These are phyloP conservation scores for Podospora fimiseda DNA, from an alignment of 495 filamentous ascomycete species.

Conservation along the genomic window DNA sequence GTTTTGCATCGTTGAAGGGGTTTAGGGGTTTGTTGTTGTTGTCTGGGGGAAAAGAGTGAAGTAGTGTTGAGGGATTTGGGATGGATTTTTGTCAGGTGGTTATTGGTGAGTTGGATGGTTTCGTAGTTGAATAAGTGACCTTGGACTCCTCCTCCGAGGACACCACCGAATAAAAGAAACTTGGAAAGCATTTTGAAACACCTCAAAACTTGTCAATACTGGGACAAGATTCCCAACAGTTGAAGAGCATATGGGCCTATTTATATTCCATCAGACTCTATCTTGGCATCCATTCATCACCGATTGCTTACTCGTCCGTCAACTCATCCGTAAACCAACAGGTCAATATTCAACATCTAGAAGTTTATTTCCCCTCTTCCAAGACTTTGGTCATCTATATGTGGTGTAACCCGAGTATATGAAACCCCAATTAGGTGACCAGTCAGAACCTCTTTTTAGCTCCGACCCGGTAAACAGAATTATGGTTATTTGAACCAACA, in stretches of 20 bases:
- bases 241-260: too few relatives aligned
- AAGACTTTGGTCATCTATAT: background rate
- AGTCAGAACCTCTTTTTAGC: background rate
- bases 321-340: too few relatives aligned
- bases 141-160: background rate
- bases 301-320: too few relatives aligned
- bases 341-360: too few relatives aligned
- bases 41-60: background rate
- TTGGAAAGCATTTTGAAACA: background rate
- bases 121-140: background rate
- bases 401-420: background rate
- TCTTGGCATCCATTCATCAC: too few relatives aligned
- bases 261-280: too few relatives aligned
- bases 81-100: background rate
- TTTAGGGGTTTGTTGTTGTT: background rate
- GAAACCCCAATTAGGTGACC: background rate
- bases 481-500: background rate
- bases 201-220: too few relatives aligned
- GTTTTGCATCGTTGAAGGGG: conserved; percentile 33
- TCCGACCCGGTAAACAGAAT: background rate
- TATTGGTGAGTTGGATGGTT: background rate
- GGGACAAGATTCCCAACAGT: too few relatives aligned
- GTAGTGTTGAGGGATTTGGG: background rate
- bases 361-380: background rate
- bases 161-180: background rate